These are phyloP conservation scores for Monascus ruber DNA, from an alignment of 2,329 filamentous ascomycete species.

Conservation along the genomic window DNA sequence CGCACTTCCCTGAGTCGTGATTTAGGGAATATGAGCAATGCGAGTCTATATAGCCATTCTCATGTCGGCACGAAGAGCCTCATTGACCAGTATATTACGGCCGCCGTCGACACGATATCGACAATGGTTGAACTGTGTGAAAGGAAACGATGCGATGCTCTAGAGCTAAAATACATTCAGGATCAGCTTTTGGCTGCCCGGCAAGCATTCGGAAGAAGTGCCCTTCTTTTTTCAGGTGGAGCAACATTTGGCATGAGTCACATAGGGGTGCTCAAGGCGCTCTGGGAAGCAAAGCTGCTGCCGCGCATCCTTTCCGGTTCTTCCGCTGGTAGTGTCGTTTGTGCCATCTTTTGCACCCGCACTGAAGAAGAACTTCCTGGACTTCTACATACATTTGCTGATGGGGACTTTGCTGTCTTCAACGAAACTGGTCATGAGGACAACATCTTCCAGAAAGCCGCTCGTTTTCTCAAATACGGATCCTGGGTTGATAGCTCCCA, in stretches of 20 bases:
- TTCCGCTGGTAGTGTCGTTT: constrained; percentile 79
- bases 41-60: constrained; percentile 70
- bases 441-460: constrained; percentile 56
- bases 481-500: constrained; percentile 77
- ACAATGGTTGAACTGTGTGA: constrained; percentile 55
- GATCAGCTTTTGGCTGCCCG: constrained; percentile 61
- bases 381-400: constrained; percentile 58
- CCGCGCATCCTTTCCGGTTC: constrained; percentile 81
- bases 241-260: constrained; percentile 89
- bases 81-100: constrained; percentile 78
- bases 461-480: constrained; percentile 66
- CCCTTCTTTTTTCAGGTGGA: constrained; percentile 70
- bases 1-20: constrained; percentile 71
- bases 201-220: constrained; percentile 75
- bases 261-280: constrained; percentile 71
- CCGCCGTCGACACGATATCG: constrained; percentile 62
- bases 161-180: constrained; percentile 50
- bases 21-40: constrained; percentile 75
- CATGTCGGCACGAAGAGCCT: constrained; percentile 77
- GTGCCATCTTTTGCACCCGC: constrained; percentile 64
- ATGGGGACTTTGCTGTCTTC: constrained; percentile 73
- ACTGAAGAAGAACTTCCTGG: constrained; percentile 67
- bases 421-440: constrained; percentile 51
- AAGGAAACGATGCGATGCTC: constrained; percentile 37
- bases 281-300: constrained; percentile 63